These are phyloP conservation scores for Macrotyloma uniflorum DNA, from an alignment of 306 rosid genomes.

Conservation along the genomic window DNA sequence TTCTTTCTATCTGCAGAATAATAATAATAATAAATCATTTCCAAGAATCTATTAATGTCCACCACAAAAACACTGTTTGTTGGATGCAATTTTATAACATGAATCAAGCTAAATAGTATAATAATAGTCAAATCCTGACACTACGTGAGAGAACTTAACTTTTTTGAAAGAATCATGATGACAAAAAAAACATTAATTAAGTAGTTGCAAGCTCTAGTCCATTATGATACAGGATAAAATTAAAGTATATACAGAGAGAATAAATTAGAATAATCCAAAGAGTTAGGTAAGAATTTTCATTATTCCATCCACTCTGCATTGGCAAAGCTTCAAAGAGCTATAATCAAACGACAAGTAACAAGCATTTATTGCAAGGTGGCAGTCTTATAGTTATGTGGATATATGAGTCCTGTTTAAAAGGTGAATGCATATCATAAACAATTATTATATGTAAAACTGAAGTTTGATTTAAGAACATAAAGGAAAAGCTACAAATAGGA, in stretches of 20 bases:
- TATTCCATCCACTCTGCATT: constrained; percentile 25
- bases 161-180: constrained; percentile 21
- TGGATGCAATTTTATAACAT: constrained; percentile 5
- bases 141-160: constrained; percentile 2
- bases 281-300: constrained; percentile 44
- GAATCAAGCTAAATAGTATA: neutral
- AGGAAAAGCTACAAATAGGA: neutral
- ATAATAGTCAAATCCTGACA: neutral
- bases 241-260: neutral
- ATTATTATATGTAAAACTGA: neutral
- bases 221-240: constrained; percentile 18
- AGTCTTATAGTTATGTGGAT: constrained; percentile 4
- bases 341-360: constrained; percentile 34
- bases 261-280: constrained; percentile 33
- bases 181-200: constrained; percentile 13
- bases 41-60: neutral
- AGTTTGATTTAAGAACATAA: constrained; percentile 7
- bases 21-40: neutral
- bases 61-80: neutral
- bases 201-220: constrained; percentile 16
- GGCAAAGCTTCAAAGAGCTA: constrained; percentile 21
- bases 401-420: constrained; percentile 33
- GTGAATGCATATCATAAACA: constrained; percentile 1
- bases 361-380: constrained; percentile 40
- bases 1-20: constrained; percentile 12